These are phyloP conservation scores for Candida rishiriensis DNA, from an alignment of 805 yeast genomes.

Conservation along the genomic window DNA sequence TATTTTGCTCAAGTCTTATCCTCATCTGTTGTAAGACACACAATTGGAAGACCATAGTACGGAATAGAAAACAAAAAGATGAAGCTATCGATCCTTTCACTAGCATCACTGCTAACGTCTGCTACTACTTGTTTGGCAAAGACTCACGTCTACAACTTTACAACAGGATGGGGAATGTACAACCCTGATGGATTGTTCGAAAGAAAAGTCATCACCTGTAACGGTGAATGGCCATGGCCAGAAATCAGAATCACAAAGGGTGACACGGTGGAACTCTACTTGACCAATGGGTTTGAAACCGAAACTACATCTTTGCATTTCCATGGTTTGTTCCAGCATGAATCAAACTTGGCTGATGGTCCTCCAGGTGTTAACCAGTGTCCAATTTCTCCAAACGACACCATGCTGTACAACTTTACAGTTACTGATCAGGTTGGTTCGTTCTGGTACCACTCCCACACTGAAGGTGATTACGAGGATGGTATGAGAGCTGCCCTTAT, in stretches of 20 bases:
- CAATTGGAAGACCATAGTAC: no score
- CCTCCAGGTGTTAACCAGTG: constrained; percentile 86
- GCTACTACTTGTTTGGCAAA: constrained; percentile 30
- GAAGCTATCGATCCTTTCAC: no score
- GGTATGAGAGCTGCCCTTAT: constrained; percentile 82
- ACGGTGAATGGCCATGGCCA: constrained; percentile 81
- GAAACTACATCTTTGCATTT: constrained; percentile 79
- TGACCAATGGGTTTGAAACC: constrained; percentile 69
- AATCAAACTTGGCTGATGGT: constrained; percentile 81
- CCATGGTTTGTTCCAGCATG: constrained; percentile 89
- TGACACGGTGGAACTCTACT: constrained; percentile 67
- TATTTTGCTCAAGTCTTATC: no score
- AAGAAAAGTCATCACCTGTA: constrained; percentile 45
- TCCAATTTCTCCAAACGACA: constrained; percentile 78
- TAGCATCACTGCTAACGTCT: no score
- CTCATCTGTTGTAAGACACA: no score
- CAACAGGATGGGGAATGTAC: constrained; percentile 60
- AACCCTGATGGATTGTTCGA: constrained; percentile 50
- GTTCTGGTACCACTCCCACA: constrained; percentile 97
- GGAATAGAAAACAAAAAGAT: no score
- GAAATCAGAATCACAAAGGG: constrained; percentile 68
- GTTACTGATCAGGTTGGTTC: constrained; percentile 81
- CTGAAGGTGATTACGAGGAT: constrained; percentile 86
- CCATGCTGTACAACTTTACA: constrained; percentile 78
- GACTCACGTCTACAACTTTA: constrained; percentile 62